Percentiles rank a stretch among this genome's conserved stretches.
These are phyloP conservation scores for Apiotrichum brassicae DNA, from an alignment of 1,284 basidiomycete genomes.

Conservation along the genomic window DNA sequence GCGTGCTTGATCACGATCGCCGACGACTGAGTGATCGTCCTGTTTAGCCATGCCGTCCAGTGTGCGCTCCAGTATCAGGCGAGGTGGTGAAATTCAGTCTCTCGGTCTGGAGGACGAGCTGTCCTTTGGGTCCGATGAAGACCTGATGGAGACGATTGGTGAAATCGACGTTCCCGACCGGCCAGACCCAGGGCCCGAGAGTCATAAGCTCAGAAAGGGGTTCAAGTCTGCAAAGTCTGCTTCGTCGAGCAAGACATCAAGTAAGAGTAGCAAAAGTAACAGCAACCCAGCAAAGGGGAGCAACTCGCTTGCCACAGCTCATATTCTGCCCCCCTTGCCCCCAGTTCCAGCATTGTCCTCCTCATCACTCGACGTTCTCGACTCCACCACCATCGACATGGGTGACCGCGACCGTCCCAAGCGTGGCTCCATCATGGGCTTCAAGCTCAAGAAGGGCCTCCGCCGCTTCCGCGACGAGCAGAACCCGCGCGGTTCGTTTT, in stretches of 20 bases:
- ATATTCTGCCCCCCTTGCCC: slow-evolving; percentile 13
- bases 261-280: slow-evolving; percentile 10
- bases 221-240: neutral
- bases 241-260: neutral
- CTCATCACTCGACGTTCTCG: slow-evolving; percentile 23
- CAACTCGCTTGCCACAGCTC: slow-evolving; percentile 7
- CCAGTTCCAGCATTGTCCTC: slow-evolving; percentile 16
- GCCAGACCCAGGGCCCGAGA: neutral
- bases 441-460: slow-evolving; percentile 23
- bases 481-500: slow-evolving; percentile 1
- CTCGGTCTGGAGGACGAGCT: slow-evolving; percentile 42
- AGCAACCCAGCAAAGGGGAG: slow-evolving; percentile 2
- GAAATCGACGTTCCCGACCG: slow-evolving; percentile 12
- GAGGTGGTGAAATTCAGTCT: slow-evolving; percentile 5
- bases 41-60: neutral
- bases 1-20: no score
- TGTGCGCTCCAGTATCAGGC: slow-evolving; percentile 3
- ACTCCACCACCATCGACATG: neutral
- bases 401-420: slow-evolving; percentile 13
- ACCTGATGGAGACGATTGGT: slow-evolving; percentile 33
- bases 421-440: slow-evolving; percentile 25
- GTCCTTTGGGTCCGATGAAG: slow-evolving; percentile 36
- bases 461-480: slow-evolving; percentile 16
- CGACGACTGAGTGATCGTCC: no score
- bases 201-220: neutral